A percentile compares a stretch with the other conserved stretches of the same genome.
Evolutionary conservation across 1,284 basidiomycete species (phyloP).

Genomic region (Ceratobasidium sp.): DNA sequence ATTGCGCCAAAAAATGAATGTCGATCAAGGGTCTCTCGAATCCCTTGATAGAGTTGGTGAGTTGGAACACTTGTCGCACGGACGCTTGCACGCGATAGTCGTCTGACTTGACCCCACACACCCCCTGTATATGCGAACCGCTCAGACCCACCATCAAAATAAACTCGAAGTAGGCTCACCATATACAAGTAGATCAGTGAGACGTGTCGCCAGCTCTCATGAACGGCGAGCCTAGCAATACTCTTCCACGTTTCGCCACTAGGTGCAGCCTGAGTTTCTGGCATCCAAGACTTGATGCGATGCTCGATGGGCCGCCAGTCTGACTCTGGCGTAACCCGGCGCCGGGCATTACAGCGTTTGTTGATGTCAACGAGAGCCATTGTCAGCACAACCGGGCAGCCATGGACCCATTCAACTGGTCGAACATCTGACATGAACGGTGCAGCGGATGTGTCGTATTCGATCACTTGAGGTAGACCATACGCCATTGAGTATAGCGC

Average conservation of each 20-base stretch:
- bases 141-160: background rate
- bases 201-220: constrained; percentile 34
- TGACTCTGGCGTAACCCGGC: background rate
- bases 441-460: constrained; percentile 18
- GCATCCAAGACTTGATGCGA: constrained; percentile 6
- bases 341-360: background rate
- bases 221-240: constrained; percentile 8
- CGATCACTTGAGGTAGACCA: constrained; percentile 19
- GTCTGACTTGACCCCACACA: constrained; percentile 10
- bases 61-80: constrained; percentile 20
- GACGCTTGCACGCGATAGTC: constrained; percentile 13
- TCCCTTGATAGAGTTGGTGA: background rate
- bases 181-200: constrained; percentile 30
- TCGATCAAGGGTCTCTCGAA: background rate
- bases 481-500: constrained; percentile 12
- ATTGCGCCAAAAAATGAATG: constrained; percentile 18
- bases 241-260: constrained; percentile 21
- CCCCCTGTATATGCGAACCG: background rate
- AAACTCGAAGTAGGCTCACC: background rate
- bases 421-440: background rate
- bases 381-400: constrained; percentile 7
- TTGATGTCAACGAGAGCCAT: constrained; percentile 21
- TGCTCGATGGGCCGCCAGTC: constrained; percentile 20
- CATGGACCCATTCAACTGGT: constrained; percentile 8
- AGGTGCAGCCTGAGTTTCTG: background rate